These are phyloP conservation scores for Exophiala calicioides DNA, from an alignment of 2,329 filamentous ascomycete genomes.

Conservation along the genomic window DNA sequence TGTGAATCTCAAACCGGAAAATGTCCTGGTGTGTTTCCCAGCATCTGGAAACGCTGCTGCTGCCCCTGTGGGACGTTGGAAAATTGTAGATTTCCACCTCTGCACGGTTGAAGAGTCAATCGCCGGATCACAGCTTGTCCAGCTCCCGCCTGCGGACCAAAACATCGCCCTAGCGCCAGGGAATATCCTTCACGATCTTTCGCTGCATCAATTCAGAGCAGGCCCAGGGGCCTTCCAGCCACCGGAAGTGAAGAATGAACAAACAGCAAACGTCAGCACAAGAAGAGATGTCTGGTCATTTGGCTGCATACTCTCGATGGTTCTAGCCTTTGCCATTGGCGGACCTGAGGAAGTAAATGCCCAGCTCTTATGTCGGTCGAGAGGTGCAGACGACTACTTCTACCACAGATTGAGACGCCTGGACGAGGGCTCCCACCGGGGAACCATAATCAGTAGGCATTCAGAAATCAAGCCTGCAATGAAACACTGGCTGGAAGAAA, in stretches of 20 bases:
- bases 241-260: neutral
- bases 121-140: neutral
- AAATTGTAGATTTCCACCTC: conserved; percentile 33
- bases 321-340: conserved; percentile 10
- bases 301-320: conserved; percentile 37
- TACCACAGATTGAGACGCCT: neutral
- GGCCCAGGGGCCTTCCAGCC: conserved; percentile 2
- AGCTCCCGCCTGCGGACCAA: neutral
- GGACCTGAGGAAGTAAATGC: conserved; percentile 7
- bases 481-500: neutral
- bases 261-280: conserved; percentile 3
- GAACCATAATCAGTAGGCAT: neutral
- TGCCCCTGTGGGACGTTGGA: conserved; percentile 30
- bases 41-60: neutral
- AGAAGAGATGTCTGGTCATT: conserved; percentile 43
- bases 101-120: conserved; percentile 15
- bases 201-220: neutral
- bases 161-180: neutral
- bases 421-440: neutral
- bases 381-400: conserved; percentile 8
- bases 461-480: neutral
- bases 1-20: conserved; percentile 29
- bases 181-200: neutral
- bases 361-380: neutral
- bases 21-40: conserved; percentile 29